Conservation (phyloP, 2,329 filamentous ascomycete species). For the Seiridium unicorne region DNA sequence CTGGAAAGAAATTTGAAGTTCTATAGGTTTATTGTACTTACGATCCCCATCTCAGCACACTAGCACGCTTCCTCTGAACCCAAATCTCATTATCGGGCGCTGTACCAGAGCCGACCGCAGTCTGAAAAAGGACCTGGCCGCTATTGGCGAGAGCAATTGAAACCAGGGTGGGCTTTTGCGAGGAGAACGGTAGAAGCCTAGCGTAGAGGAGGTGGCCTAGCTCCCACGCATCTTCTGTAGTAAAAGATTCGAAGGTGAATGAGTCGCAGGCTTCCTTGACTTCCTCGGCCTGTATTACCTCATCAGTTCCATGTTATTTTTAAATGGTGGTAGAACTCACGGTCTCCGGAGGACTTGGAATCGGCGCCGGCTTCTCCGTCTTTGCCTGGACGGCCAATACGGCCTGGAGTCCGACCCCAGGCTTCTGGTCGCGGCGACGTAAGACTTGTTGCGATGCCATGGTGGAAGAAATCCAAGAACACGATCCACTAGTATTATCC, state of each 20-base stretch:
- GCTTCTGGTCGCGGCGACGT: slow-evolving; percentile 16
- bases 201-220: slow-evolving; percentile 64
- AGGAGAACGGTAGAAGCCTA: slow-evolving; percentile 53
- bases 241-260: slow-evolving; percentile 53
- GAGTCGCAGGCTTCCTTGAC: slow-evolving; percentile 37
- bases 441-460: slow-evolving; percentile 16
- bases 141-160: slow-evolving; percentile 61
- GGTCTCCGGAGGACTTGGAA: slow-evolving; percentile 18
- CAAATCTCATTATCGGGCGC: slow-evolving; percentile 70
- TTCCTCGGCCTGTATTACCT: slow-evolving; percentile 19
- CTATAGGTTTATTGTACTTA: not conserved
- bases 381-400: slow-evolving; percentile 15
- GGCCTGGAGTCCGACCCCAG: slow-evolving; percentile 19
- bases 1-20: too few relatives aligned
- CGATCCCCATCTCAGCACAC: slow-evolving; percentile 68
- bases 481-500: too few relatives aligned
- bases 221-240: slow-evolving; percentile 61
- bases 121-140: slow-evolving; percentile 67
- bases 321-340: slow-evolving; percentile 13
- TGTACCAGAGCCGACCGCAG: slow-evolving; percentile 63
- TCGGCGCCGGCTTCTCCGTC: slow-evolving; percentile 8
- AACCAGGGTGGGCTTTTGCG: slow-evolving; percentile 53
- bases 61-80: slow-evolving; percentile 69
- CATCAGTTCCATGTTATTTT: not conserved
- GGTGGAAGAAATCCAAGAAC: too few relatives aligned